These are phyloP conservation scores for Clausena lansium DNA, from an alignment of 345 rosid species.

Conservation along the genomic window DNA sequence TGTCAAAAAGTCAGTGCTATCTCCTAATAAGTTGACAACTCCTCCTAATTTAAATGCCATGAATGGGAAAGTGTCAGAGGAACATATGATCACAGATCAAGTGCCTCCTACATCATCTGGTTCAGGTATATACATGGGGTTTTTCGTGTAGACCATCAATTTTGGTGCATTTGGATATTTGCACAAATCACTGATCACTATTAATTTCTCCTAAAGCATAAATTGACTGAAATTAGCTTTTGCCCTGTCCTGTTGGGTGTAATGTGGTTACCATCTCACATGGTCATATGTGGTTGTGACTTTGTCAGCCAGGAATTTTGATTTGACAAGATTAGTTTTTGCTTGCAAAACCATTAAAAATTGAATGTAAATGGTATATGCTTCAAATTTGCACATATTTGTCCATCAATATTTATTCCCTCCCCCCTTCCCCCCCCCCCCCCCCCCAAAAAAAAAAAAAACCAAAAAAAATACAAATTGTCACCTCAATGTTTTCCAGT, in stretches of 20 bases:
- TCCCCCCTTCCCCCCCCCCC: too few relatives aligned
- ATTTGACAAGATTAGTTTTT: not conserved
- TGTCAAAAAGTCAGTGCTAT: slow-evolving; percentile 28
- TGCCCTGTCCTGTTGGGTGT: not conserved
- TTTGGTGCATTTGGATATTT: slow-evolving; percentile 14
- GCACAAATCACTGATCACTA: not conserved
- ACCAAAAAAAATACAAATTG: too few relatives aligned
- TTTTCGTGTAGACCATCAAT: not conserved
- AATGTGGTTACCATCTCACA: not conserved
- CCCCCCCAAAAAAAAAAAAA: too few relatives aligned
- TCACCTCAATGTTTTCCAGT: not conserved
- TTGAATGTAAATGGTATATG: not conserved
- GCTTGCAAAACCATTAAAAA: not conserved
- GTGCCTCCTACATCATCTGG: slow-evolving; percentile 25
- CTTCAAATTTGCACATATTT: not conserved
- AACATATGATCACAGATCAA: slow-evolving; percentile 31
- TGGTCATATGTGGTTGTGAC: not conserved
- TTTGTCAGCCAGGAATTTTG: not conserved
- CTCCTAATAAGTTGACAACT: slow-evolving; percentile 30
- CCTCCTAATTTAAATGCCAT: slow-evolving; percentile 20
- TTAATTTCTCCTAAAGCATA: not conserved
- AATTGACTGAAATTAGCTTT: not conserved
- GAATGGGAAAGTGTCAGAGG: slow-evolving; percentile 39
- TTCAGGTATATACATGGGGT: slow-evolving; percentile 40
- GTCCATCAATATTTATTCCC: not conserved